Percentiles rank a stretch among this genome's conserved stretches.
These are phyloP conservation scores for Pseudisothecium myosuroides DNA, from an alignment of 225 moss, liverwort and hornwort species.

Conservation along the genomic window DNA sequence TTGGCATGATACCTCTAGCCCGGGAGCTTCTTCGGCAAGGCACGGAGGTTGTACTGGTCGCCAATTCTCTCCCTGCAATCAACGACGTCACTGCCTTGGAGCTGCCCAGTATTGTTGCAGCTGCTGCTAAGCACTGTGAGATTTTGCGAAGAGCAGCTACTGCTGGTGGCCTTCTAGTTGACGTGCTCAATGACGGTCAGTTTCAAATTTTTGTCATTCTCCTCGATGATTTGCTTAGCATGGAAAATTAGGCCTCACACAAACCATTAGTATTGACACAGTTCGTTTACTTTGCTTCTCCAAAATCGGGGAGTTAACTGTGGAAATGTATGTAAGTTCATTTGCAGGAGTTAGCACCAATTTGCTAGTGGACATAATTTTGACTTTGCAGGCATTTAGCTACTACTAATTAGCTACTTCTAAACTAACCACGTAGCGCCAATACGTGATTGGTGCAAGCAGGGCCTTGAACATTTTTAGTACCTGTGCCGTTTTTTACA, in stretches of 20 bases:
- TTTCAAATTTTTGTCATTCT: not conserved
- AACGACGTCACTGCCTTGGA: slow-evolving; percentile 94
- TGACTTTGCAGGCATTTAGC: too few species aligned
- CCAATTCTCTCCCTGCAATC: slow-evolving; percentile 89
- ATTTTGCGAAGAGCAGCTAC: slow-evolving; percentile 83
- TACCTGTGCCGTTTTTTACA: not conserved
- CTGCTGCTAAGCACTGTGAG: slow-evolving; percentile 94
- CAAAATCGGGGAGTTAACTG: too few species aligned
- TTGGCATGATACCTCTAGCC: slow-evolving; percentile 86
- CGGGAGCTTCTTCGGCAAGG: slow-evolving; percentile 84
- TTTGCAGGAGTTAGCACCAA: too few species aligned
- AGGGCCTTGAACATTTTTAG: not conserved
- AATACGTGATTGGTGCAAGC: too few species aligned
- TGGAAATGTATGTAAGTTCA: too few species aligned
- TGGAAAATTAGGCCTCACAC: not conserved
- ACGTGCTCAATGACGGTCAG: slow-evolving; percentile 58
- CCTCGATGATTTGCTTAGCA: not conserved
- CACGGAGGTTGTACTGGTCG: slow-evolving; percentile 95
- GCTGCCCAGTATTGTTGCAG: slow-evolving; percentile 73
- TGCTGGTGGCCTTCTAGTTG: slow-evolving; percentile 74
- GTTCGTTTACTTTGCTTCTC: too few species aligned
- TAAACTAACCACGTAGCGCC: too few species aligned
- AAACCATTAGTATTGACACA: not conserved
- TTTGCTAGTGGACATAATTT: too few species aligned
- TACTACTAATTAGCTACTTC: too few species aligned